Percentiles rank a stretch among this genome's conserved stretches.
Evolutionary conservation across 192 early-diverging fungal genomes (phyloP).

Genomic region (Cetraspora pellucida): DNA sequence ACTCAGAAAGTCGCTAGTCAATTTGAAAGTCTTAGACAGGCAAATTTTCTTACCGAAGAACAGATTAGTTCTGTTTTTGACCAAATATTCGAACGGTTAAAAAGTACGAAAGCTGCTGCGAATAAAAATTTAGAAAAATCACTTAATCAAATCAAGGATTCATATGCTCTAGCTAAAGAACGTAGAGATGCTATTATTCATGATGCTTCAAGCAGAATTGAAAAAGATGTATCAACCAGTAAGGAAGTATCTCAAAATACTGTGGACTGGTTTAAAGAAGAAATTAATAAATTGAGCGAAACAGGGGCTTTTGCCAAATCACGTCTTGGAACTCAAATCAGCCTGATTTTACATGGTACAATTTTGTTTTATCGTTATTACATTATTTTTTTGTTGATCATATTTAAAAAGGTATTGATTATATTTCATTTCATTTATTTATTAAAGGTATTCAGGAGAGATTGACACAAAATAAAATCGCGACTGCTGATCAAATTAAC

Average conservation of each 20-base stretch:
- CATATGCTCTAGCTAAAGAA: neutral
- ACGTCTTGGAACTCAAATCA: conserved; percentile 14
- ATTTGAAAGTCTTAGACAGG: neutral
- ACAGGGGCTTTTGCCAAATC: neutral
- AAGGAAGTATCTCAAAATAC: conserved; percentile 12
- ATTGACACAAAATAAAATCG: neutral
- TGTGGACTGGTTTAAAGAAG: conserved; percentile 27
- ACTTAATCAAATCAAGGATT: neutral
- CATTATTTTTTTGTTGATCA: too few species aligned
- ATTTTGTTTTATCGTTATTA: too few species aligned
- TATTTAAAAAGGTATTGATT: too few species aligned
- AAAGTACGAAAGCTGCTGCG: neutral
- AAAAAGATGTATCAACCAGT: neutral
- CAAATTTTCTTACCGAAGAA: conserved; percentile 13
- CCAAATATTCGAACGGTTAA: neutral
- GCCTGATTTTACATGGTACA: conserved; percentile 2
- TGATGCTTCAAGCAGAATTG: conserved; percentile 1
- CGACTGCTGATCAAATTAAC: neutral
- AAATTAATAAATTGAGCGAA: conserved; percentile 12
- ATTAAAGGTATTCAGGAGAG: conserved; percentile 13
- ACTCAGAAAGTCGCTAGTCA: neutral
- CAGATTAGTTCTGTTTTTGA: neutral
- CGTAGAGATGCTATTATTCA: conserved; percentile 14
- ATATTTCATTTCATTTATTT: neutral
- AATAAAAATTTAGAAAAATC: neutral